Evolutionary conservation across 345 rosid genomes (phyloP).

Genomic region (Brassica rapa): DNA sequence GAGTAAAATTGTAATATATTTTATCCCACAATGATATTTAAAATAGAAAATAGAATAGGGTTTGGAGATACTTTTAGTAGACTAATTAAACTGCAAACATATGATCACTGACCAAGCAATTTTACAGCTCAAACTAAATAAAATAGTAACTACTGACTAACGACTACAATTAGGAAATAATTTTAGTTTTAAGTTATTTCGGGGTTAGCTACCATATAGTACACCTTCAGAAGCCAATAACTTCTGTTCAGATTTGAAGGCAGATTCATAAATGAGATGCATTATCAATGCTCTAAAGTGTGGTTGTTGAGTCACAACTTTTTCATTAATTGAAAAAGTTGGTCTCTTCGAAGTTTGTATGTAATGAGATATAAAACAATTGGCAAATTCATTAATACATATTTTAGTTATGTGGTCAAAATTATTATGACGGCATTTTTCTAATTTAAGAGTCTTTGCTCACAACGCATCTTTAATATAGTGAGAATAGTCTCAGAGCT

Average conservation of each 20-base stretch:
- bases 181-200: neutral
- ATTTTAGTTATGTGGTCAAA: neutral
- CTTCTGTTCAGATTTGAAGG: neutral
- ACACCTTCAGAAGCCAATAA: slow-evolving; percentile 9
- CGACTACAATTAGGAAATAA: neutral
- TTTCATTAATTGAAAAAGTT: slow-evolving; percentile 25
- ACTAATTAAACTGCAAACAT: neutral
- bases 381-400: neutral
- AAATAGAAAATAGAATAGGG: no score
- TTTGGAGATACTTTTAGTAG: neutral
- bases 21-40: no score
- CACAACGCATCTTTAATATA: neutral
- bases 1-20: no score
- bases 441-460: neutral
- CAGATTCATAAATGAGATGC: slow-evolving; percentile 21
- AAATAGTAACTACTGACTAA: neutral
- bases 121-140: neutral
- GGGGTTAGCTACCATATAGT: neutral
- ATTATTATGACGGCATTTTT: neutral
- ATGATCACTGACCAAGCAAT: neutral
- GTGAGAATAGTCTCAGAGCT: slow-evolving; percentile 7
- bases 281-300: slow-evolving; percentile 13
- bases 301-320: slow-evolving; percentile 18
- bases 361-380: neutral
- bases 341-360: neutral